A percentile compares a stretch with the other conserved stretches of the same genome.
These are phyloP conservation scores for Boletus sp. DNA, from an alignment of 768 basidiomycete species.

Conservation along the genomic window DNA sequence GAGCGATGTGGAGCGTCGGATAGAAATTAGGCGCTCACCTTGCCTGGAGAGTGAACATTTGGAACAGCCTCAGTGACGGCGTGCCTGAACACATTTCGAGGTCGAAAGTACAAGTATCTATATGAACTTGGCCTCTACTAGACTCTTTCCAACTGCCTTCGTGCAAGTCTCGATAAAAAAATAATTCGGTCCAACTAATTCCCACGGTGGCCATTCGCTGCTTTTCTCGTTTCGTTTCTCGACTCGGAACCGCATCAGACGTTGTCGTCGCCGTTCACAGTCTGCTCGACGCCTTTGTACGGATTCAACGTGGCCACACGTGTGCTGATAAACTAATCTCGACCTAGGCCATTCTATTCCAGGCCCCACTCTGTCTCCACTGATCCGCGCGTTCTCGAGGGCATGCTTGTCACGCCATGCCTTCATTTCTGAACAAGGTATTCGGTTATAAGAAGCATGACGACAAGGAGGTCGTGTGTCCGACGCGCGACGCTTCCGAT, in stretches of 20 bases:
- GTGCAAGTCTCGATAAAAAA: neutral
- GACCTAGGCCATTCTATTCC: neutral
- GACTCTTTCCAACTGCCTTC: no score
- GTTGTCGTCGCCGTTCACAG: neutral
- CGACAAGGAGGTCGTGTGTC: slow-evolving; percentile 39
- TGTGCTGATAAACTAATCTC: slow-evolving; percentile 5
- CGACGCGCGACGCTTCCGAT: slow-evolving; percentile 37
- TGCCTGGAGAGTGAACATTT: neutral
- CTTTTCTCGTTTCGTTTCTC: neutral
- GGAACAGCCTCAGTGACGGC: slow-evolving; percentile 29
- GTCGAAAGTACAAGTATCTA: neutral
- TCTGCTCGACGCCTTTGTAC: slow-evolving; percentile 3
- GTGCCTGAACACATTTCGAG: slow-evolving; percentile 19
- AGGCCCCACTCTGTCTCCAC: slow-evolving; percentile 6
- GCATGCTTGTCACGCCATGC: slow-evolving; percentile 35
- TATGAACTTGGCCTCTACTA: no score
- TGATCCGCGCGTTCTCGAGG: slow-evolving; percentile 13
- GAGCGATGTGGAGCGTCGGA: neutral
- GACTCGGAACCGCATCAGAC: neutral
- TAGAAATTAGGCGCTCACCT: slow-evolving; percentile 20
- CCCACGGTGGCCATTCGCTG: slow-evolving; percentile 11
- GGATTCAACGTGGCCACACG: neutral
- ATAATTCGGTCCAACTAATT: slow-evolving; percentile 5
- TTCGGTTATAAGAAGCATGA: slow-evolving; percentile 72
- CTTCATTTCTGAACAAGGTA: slow-evolving; percentile 76